Evolutionary conservation across 177 flowering plant species (phyloP).

Genomic region (Tripterygium wilfordii): DNA sequence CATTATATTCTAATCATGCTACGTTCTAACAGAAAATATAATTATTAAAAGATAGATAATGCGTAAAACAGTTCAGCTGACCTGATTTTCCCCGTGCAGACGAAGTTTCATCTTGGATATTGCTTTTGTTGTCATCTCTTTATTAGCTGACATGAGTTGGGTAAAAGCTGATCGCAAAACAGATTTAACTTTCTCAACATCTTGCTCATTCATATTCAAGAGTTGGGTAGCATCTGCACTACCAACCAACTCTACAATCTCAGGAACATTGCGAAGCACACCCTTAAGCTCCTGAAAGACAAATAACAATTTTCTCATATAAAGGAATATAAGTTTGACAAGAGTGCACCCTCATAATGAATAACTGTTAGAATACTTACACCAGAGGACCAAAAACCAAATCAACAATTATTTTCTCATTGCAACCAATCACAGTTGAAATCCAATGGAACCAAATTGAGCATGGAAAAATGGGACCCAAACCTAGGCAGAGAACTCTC

Average conservation of each 20-base stretch:
- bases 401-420: no score
- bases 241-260: conserved; percentile 61
- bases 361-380: no score
- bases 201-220: conserved; percentile 23
- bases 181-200: conserved; percentile 43
- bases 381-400: no score
- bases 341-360: no score
- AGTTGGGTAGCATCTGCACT: conserved; percentile 24
- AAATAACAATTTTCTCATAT: background rate
- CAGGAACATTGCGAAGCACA: conserved; percentile 53
- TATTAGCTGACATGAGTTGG: conserved; percentile 67
- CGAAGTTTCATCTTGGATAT: conserved; percentile 54
- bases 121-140: conserved; percentile 35
- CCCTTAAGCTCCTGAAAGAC: conserved; percentile 56
- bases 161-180: conserved; percentile 54
- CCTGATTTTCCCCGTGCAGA: conserved; percentile 48
- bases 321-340: background rate
- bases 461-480: no score
- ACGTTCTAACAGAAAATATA: no score
- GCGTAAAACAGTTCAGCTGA: conserved; percentile 6
- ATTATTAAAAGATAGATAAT: background rate
- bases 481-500: no score
- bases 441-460: no score
- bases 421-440: no score
- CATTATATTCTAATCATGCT: background rate